Base-by-base conservation (phyloP, 192 early-diverging fungal species). In the Piromyces finnis region DNA sequence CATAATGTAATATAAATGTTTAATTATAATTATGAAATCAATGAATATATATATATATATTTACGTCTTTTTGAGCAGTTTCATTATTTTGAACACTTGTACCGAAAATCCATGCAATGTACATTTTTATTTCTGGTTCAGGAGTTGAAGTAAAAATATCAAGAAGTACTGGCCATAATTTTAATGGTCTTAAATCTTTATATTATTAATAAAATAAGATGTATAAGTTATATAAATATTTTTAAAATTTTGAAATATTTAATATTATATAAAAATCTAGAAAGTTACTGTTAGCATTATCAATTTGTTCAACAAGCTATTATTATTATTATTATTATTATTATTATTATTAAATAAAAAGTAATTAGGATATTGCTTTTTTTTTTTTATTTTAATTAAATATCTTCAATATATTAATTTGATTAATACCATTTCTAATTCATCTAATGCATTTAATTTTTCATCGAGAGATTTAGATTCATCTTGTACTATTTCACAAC, bases 51-150 rank as follows among this genome's bases (percentile, higher is more conserved):
- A n/a, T n/a, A n/a, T 22, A n/a, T 7, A 68, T 68, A 68, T n/a
- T 68, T 68, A 68, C 51, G 26, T 91, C 92, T 26, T 86, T 83
- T 84, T 99, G 96, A 9, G 95, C 93, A 32, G 87, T 86, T 28
- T 91, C 89, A 83, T 99, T 98, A 85, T 99, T 96, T 84, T 99
- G 96, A 12, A 97, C 91, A 5, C 93, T 92, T 15, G 96, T 99
- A 14, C 95, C 96, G 79, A 95, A 89, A 16, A 96, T 92, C 97
- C 96, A 99, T 28, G 93, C 91, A 7, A 91, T 91, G 36, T 90
- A 91, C 39, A 87, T 86, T 39, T 95, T 88, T 29, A 96, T 80
- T 79, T 86, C 82, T 1, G 81, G 78, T 41, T 90, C 86, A 26
- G 81, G 32, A 78, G 80, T 83, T 15, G 84, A 83, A 28, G 78